Evolutionary conservation across 2,329 filamentous ascomycete species (phyloP).

Genomic region (Diaporthe sp.): DNA sequence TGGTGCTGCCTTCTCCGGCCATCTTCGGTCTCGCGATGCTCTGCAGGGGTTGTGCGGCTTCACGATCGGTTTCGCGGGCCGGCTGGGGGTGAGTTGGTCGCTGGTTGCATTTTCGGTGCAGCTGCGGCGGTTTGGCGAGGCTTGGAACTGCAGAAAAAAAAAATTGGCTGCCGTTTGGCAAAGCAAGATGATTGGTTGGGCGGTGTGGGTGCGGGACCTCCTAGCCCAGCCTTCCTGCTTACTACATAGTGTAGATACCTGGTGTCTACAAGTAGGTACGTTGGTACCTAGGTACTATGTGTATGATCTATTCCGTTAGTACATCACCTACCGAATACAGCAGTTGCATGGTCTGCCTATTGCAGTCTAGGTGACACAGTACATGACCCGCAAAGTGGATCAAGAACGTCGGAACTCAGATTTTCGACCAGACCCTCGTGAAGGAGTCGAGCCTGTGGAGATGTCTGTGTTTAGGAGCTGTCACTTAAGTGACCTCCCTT

Average conservation of each 20-base stretch:
- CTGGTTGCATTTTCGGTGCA: constrained; percentile 6
- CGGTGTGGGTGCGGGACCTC: background rate
- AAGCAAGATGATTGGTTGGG: constrained; percentile 10
- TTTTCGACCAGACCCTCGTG: background rate
- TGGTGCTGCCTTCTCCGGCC: constrained; percentile 60
- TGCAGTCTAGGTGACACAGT: background rate
- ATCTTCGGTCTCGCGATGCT: constrained; percentile 42
- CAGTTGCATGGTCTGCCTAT: background rate
- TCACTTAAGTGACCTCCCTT: background rate
- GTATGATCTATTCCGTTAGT: background rate
- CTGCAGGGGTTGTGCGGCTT: constrained; percentile 3
- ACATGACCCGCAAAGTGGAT: background rate
- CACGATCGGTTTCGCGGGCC: constrained; percentile 14
- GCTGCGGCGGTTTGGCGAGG: constrained; percentile 13
- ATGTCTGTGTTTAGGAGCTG: background rate
- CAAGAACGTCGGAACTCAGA: background rate
- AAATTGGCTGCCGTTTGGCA: constrained; percentile 1
- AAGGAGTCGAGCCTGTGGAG: background rate
- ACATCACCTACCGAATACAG: background rate
- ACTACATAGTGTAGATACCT: background rate
- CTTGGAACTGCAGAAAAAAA: constrained; percentile 23
- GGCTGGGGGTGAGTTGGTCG: background rate
- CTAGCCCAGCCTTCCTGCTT: background rate
- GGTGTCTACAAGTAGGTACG: background rate
- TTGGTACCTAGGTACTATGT: too few species aligned